Conservation (phyloP, 176 grass and related monocot genomes). For the Puccinellia tenuiflora region DNA sequence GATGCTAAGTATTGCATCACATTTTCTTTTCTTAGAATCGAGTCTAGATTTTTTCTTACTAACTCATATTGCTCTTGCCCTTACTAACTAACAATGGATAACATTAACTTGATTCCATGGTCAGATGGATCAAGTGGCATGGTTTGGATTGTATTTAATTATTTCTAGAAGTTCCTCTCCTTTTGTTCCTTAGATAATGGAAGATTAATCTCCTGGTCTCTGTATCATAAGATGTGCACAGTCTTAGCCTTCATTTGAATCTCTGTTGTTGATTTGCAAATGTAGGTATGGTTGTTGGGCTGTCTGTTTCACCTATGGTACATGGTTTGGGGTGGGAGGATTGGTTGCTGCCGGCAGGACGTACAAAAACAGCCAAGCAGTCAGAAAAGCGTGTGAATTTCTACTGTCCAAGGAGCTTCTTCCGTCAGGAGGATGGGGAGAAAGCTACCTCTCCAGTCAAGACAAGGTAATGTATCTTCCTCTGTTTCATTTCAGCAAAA, state of each 20-base stretch:
- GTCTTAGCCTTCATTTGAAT: neutral
- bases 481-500: no score
- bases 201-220: neutral
- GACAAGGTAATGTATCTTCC: constrained; percentile 33
- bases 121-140: neutral
- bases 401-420: constrained; percentile 46
- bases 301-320: neutral
- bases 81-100: neutral
- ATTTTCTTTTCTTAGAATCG: no score
- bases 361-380: neutral
- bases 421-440: constrained; percentile 29
- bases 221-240: neutral
- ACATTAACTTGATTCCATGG: neutral
- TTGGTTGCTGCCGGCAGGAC: constrained; percentile 49
- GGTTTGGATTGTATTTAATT: neutral
- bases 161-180: neutral
- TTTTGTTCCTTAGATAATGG: neutral
- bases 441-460: constrained; percentile 70
- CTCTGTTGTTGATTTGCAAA: neutral
- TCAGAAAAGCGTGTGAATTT: constrained; percentile 56
- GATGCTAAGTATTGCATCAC: no score
- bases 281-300: neutral
- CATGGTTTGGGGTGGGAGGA: constrained; percentile 10
- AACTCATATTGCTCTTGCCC: no score
- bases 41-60: no score